phyloP scores from a whole-genome alignment of 1,284 basidiomycete species.

The Pterula multifida region DNA sequence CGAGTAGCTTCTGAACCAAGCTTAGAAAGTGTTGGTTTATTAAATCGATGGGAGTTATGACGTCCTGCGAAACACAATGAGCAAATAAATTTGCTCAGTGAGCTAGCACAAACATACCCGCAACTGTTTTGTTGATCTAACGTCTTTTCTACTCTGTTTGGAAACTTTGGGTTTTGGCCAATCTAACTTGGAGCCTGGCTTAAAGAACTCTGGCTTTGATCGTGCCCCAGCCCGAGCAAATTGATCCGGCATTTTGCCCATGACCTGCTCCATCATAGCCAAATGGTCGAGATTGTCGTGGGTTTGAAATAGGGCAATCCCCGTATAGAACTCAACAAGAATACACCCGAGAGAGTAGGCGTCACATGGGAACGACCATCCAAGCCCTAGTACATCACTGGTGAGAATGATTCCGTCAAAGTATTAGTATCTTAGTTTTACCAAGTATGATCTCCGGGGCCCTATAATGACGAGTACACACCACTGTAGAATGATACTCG shows the following conservation, averaged over 20 bases:
- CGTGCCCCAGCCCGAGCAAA: slow-evolving; percentile 64
- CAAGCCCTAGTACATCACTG: slow-evolving; percentile 63
- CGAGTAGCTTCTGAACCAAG: slow-evolving; percentile 77
- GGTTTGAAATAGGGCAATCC: slow-evolving; percentile 95
- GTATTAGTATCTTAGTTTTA: too few relatives aligned
- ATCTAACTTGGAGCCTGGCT: slow-evolving; percentile 71
- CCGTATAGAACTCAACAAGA: slow-evolving; percentile 96
- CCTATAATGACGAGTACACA: slow-evolving; percentile 96
- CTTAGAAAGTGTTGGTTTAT: slow-evolving; percentile 77
- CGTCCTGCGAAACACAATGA: slow-evolving; percentile 41
- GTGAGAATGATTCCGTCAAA: too few relatives aligned
- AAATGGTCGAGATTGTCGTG: slow-evolving; percentile 99
- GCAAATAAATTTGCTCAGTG: slow-evolving; percentile 9
- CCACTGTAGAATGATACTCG: slow-evolving; percentile 97
- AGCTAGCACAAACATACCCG: slow-evolving; percentile 33
- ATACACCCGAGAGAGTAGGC: slow-evolving; percentile 98
- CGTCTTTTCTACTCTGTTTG: slow-evolving; percentile 89
- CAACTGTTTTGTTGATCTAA: slow-evolving; percentile 75
- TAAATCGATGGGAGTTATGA: slow-evolving; percentile 64
- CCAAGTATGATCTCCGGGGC: slow-evolving; percentile 98
- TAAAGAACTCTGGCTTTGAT: slow-evolving; percentile 89
- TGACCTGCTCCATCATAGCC: slow-evolving; percentile 99
- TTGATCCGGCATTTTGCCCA: slow-evolving; percentile 90
- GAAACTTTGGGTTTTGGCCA: slow-evolving; percentile 85
- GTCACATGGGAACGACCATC: slow-evolving; percentile 98